Base-by-base conservation (phyloP, 768 basidiomycete species). In the Hemileccinum impolitum region DNA sequence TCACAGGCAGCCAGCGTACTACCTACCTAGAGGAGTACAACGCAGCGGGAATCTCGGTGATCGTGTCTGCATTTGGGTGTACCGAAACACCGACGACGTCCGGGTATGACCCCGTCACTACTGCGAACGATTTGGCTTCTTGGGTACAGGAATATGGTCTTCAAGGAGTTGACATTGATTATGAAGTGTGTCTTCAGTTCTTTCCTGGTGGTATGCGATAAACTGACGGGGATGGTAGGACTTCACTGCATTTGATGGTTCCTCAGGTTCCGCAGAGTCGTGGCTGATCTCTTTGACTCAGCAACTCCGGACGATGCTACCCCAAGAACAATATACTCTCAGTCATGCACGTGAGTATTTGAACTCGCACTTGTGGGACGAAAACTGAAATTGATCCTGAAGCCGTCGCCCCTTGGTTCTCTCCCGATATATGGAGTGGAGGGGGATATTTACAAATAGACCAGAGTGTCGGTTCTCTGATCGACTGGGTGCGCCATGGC, bases 81-180 rank as follows among this genome's bases (percentile, higher is more conserved):
- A 52, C 53, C 0, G 62, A 62, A 26, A 54, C 62, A 6, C 77
- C 77, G 6, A 78, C 76, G 7, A 59, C 72, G 3, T 56, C 61
- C n/a, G 71, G 70, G 14, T 56, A 51, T 2, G 66, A 77, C 50
- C 69, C 78, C 1, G 57, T 66, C 17, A 48, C 43, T 11, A 63
- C 66, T 7, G 78, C 78, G 0, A 64, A 72, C 47, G 65, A 66
- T n/a, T 58, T 79, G 47, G 76, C 75, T 5, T 60, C 66, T 9
- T 78, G 69, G 68, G 75, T 79, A 38, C 68, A 63, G 31, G 39
- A 74, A 49, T 79, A 76, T 49, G 62, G 62, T 31, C 45, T 80
- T 32, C 75, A 79, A 45, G 79, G 79, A 34, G 72, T 79, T 6
- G 79, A 81, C 45, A 65, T 81, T 42, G 79, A 80, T 58, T 80